Evolutionary conservation across 805 yeast species (phyloP), one percentile per base, ranked within the genome.

Genomic region (Candida manassasensis): DNA sequence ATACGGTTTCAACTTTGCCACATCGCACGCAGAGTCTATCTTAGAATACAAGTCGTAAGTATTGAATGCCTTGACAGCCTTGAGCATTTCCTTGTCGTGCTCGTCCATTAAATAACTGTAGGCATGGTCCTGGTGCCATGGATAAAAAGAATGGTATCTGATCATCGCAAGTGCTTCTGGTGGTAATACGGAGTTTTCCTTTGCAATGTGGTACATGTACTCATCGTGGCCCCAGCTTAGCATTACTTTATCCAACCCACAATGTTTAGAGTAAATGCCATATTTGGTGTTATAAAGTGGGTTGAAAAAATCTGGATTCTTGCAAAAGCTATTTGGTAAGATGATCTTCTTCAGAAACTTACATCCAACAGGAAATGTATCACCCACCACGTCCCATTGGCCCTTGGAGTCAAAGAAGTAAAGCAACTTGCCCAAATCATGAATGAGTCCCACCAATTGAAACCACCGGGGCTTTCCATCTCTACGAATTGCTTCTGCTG

Each of bases 321-420:
- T 55, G 37, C 69, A 65, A 53, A 81, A 81, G 42, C 70, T 75
- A 24, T 78, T 81, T 29, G 78, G 71, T 44, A 74, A 76, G 10
- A 81, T 79, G 32, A 75, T 78, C 42, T 72, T 70, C 38, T 71
- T 71, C 47, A 75, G 77, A 48, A 69, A 80, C 39, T 69, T 69
- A 52, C 88, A 81, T 3, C 88, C 88, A 17, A 81, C 84, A 0
- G 87, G 84, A 48, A 81, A 81, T 3, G 87, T 81, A 50, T 81
- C 88, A 4, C 88, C 88, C 14, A 81, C 88, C 19, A 81, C 88
- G 50, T 81, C 86, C 87, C 87, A 81, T 52, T 81, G 87, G 6
- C 87, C 87, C 45, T 75, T 68, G 10, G 85, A 79, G 45, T 79
- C 86, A 48, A 73, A 81, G 44, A 80, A 81, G 51, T 81, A 81